phyloP scores from a whole-genome alignment of 805 yeast species.

The Nakazawaea sp. region DNA sequence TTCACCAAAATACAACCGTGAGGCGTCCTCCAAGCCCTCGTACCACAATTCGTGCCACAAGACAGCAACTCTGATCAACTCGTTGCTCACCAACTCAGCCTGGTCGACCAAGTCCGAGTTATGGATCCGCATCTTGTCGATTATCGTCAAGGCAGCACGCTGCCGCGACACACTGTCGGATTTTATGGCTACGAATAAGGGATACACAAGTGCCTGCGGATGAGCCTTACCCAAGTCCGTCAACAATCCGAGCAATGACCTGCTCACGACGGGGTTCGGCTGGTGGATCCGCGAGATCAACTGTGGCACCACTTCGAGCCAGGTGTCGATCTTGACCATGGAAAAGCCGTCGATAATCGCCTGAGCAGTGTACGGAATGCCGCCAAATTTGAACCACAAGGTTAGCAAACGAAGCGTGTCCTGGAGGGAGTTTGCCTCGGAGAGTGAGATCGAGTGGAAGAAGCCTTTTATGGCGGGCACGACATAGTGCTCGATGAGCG shows the following conservation, averaged over 20 bases:
- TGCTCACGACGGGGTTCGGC: constrained; percentile 79
- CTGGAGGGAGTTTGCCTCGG: constrained; percentile 82
- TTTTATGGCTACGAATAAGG: constrained; percentile 91
- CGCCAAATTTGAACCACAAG: constrained; percentile 95
- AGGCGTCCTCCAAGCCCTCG: constrained; percentile 95
- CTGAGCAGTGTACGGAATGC: constrained; percentile 81
- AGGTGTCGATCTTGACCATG: constrained; percentile 83
- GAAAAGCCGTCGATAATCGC: constrained; percentile 89
- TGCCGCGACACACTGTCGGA: constrained; percentile 88
- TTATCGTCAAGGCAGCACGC: constrained; percentile 84
- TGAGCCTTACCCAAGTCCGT: constrained; percentile 90
- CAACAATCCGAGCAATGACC: constrained; percentile 70
- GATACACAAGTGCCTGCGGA: constrained; percentile 95
- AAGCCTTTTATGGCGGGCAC: constrained; percentile 95
- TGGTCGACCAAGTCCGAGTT: constrained; percentile 82
- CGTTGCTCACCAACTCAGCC: constrained; percentile 90
- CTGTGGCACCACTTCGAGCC: constrained; percentile 96
- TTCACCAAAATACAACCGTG: constrained; percentile 87
- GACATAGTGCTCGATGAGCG: constrained; percentile 76
- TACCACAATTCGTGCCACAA: constrained; percentile 98
- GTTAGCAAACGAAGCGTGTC: constrained; percentile 88
- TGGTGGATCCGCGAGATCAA: constrained; percentile 94
- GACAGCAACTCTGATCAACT: constrained; percentile 89
- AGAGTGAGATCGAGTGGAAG: constrained; percentile 87
- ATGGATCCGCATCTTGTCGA: constrained; percentile 88